phyloP scores from a whole-genome alignment of 345 rosid genomes.

The Eucalyptus regnans region DNA sequence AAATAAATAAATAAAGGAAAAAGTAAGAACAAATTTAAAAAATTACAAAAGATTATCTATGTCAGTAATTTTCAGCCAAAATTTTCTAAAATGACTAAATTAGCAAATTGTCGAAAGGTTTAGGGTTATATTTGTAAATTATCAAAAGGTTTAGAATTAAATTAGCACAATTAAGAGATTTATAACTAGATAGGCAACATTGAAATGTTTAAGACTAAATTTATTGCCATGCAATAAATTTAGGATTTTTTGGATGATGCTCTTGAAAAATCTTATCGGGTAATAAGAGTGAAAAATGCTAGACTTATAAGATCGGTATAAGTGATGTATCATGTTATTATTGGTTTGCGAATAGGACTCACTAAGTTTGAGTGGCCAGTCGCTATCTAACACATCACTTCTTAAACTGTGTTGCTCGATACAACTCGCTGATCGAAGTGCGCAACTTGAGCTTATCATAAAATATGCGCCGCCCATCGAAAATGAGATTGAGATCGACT shows the following conservation, averaged over 20 bases:
- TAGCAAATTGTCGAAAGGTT: too few species aligned
- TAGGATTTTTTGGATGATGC: too few species aligned
- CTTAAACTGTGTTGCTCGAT: neutral
- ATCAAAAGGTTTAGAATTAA: rapidly evolving
- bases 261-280: neutral
- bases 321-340: neutral
- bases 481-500: neutral
- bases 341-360: neutral
- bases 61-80: too few species aligned
- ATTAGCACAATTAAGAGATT: too few species aligned
- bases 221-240: rapidly evolving
- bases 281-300: neutral
- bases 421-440: neutral
- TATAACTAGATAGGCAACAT: too few species aligned
- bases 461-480: neutral
- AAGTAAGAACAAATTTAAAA: too few species aligned
- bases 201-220: too few species aligned
- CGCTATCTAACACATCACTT: neutral
- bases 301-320: neutral
- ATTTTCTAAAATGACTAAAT: too few species aligned
- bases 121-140: neutral
- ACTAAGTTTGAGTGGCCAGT: neutral
- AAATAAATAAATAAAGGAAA: too few species aligned
- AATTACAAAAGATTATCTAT: too few species aligned
- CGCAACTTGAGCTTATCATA: neutral